These are phyloP conservation scores for Heritiera littoralis DNA, from an alignment of 345 rosid genomes.

Conservation along the genomic window DNA sequence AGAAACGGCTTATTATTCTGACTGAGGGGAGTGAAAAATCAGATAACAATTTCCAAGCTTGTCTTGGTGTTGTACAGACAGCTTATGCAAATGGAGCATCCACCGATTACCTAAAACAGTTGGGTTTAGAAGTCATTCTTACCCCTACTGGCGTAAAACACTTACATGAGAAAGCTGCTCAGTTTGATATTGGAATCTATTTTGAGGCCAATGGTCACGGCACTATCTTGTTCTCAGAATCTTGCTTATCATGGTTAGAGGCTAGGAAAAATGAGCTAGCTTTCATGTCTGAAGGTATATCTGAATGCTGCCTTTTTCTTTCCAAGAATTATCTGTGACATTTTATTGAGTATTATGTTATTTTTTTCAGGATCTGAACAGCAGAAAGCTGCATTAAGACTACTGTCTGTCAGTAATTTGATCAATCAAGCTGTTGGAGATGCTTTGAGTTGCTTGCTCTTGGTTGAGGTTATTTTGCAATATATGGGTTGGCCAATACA, in stretches of 20 bases:
- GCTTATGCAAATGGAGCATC: constrained; percentile 99
- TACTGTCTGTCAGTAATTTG: constrained; percentile 76
- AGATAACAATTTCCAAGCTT: constrained; percentile 36
- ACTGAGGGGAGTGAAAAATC: constrained; percentile 27
- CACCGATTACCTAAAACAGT: constrained; percentile 60
- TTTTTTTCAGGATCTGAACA: constrained; percentile 58
- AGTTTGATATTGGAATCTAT: constrained; percentile 87
- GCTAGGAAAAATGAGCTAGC: constrained; percentile 46
- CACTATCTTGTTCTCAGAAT: constrained; percentile 76
- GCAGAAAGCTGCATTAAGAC: constrained; percentile 72
- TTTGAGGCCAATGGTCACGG: constrained; percentile 99
- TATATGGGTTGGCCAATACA: constrained; percentile 82
- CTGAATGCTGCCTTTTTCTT: neutral
- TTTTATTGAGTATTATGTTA: constrained; percentile 8
- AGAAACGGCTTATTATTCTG: constrained; percentile 66
- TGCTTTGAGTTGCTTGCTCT: constrained; percentile 82
- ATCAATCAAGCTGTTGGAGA: constrained; percentile 98
- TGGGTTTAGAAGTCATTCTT: constrained; percentile 68
- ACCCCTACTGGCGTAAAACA: constrained; percentile 91
- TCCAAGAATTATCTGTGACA: neutral
- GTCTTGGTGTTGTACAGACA: constrained; percentile 83
- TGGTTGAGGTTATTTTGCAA: constrained; percentile 82
- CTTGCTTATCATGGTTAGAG: constrained; percentile 57
- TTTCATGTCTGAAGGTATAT: constrained; percentile 51
- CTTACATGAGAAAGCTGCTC: constrained; percentile 78